A percentile compares a stretch with the other conserved stretches of the same genome.
These are phyloP conservation scores for Penicillium sp. DNA, from an alignment of 2,329 filamentous ascomycete species.

Conservation along the genomic window DNA sequence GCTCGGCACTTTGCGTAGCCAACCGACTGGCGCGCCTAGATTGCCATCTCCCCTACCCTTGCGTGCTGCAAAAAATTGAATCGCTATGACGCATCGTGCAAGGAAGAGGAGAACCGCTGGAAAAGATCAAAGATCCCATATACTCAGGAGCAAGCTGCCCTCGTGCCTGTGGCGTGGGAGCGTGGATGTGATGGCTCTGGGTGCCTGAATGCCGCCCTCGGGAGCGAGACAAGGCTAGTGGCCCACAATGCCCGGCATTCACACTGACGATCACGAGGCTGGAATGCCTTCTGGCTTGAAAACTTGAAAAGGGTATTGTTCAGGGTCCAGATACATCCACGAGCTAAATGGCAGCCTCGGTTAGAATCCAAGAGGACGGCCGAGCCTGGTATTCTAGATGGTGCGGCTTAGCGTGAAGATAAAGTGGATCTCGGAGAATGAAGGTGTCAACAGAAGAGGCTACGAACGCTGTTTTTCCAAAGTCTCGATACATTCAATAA, in stretches of 20 bases:
- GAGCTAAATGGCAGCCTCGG: not conserved
- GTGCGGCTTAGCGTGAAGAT: slow-evolving; percentile 18
- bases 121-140: not conserved
- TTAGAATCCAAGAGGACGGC: not conserved
- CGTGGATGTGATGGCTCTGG: not conserved
- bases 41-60: slow-evolving; percentile 17
- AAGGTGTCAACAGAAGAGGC: slow-evolving; percentile 4
- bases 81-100: not conserved
- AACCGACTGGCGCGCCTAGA: slow-evolving; percentile 1
- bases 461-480: not conserved
- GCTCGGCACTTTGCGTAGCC: slow-evolving; percentile 3
- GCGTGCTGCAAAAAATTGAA: slow-evolving; percentile 10
- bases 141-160: not conserved
- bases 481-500: not conserved
- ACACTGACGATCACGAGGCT: not conserved
- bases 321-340: not conserved
- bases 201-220: not conserved
- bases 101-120: no score
- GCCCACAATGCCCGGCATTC: not conserved
- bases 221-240: not conserved
- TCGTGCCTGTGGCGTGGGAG: not conserved
- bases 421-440: slow-evolving; percentile 4
- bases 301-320: not conserved
- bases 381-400: not conserved
- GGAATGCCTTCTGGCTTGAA: not conserved